Percentiles rank a stretch among this genome's conserved stretches.
Conservation (phyloP, 2,329 filamentous ascomycete species). For the Blastomyces gilchristii region DNA sequence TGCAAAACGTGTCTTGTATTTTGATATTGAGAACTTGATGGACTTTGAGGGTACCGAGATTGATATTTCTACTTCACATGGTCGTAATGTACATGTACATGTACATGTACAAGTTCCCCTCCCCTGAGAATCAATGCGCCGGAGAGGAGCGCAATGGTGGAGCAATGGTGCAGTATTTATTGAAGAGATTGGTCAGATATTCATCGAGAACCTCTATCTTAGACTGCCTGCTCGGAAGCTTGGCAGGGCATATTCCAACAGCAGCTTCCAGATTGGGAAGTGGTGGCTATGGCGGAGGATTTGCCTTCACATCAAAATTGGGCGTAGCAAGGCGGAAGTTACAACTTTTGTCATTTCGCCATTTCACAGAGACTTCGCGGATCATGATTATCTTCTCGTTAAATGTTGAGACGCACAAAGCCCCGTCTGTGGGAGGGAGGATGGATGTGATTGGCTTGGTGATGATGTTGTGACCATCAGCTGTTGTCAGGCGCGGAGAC, state of each 20-base stretch:
- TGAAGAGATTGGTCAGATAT: conserved; percentile 13
- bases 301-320: conserved; percentile 9
- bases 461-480: too few relatives aligned
- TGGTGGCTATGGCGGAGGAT: conserved; percentile 6
- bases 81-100: conserved; percentile 1
- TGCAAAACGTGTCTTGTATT: too few relatives aligned
- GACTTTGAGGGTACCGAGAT: conserved; percentile 11
- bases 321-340: conserved; percentile 8
- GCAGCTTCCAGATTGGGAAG: conserved; percentile 5
- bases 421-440: too few relatives aligned
- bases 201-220: conserved; percentile 13
- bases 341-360: conserved; percentile 11
- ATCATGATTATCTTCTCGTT: conserved; percentile 2
- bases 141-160: conserved; percentile 16
- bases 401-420: too few relatives aligned
- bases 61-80: conserved; percentile 15
- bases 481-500: too few relatives aligned
- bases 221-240: conserved; percentile 9
- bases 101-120: background rate
- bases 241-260: conserved; percentile 8
- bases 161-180: conserved; percentile 11
- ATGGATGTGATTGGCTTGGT: background rate
- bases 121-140: conserved; percentile 15
- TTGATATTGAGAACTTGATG: conserved; percentile 14
- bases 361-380: too few relatives aligned